Evolutionary conservation across 2,329 filamentous ascomycete genomes (phyloP).

Genomic region (Aspergillaceae sp.): DNA sequence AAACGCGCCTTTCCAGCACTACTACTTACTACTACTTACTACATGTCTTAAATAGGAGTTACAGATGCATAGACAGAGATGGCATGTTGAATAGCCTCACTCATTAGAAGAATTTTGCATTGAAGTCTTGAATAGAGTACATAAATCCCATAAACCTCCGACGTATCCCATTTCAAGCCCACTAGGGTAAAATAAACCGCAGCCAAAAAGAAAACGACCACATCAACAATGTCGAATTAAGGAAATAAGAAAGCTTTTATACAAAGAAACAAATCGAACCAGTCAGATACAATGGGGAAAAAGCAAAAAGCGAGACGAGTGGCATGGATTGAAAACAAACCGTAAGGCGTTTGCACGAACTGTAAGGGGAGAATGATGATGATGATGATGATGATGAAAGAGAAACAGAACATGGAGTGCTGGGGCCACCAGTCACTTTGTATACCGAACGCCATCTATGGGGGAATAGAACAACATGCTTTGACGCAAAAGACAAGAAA

Average conservation of each 20-base stretch:
- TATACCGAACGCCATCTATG: conserved; percentile 34
- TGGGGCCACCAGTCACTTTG: conserved; percentile 21
- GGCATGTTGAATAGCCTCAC: neutral
- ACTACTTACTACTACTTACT: neutral
- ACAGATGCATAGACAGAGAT: neutral
- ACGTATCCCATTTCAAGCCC: conserved; percentile 3
- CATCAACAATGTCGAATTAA: neutral
- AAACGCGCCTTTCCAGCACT: conserved; percentile 9
- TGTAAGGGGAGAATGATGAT: conserved; percentile 7
- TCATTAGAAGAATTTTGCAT: conserved; percentile 5
- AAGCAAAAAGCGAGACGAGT: conserved; percentile 3
- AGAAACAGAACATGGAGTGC: conserved; percentile 17
- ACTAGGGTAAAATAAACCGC: neutral
- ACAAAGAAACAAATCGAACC: conserved; percentile 15
- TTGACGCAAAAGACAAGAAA: conserved; percentile 11
- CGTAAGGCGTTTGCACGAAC: conserved; percentile 1
- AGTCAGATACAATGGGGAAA: conserved; percentile 1
- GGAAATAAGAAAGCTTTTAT: conserved; percentile 23
- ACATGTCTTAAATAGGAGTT: neutral
- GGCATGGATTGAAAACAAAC: conserved; percentile 6
- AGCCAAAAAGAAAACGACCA: conserved; percentile 10
- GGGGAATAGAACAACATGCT: conserved; percentile 26
- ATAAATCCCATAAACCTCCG: conserved; percentile 13
- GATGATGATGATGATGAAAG: conserved; percentile 10
- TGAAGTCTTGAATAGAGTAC: conserved; percentile 20